Evolutionary conservation across 352 stramenopile species (phyloP).

Genomic region (Peronosclerospora sorghi): DNA sequence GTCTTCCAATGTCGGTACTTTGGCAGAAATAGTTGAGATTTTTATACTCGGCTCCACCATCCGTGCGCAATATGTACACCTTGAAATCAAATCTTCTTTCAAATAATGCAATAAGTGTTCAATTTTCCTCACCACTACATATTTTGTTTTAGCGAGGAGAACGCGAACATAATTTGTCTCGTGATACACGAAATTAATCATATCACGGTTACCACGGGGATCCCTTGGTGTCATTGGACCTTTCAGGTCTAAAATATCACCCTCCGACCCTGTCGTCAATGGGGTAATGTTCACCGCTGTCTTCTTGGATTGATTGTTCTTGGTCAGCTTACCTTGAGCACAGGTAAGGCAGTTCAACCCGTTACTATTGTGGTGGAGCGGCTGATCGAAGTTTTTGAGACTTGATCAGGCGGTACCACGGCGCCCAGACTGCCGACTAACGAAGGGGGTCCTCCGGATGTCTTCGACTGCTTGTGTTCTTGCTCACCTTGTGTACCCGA

Average conservation of each 20-base stretch:
- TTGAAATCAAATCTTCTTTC: conserved; percentile 1
- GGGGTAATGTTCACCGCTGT: conserved; percentile 2
- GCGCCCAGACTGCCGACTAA: no score
- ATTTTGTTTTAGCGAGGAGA: conserved; percentile 5
- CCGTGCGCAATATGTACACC: conserved; percentile 3
- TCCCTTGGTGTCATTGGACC: conserved; percentile 3
- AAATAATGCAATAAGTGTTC: conserved; percentile 3
- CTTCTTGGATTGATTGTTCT: background rate
- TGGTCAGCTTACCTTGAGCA: conserved; percentile 7
- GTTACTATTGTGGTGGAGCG: no score
- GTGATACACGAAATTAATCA: conserved; percentile 1
- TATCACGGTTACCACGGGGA: conserved; percentile 1
- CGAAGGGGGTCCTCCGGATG: no score
- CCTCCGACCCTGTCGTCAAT: conserved; percentile 10
- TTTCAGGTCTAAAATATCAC: conserved; percentile 6
- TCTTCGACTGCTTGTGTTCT: no score
- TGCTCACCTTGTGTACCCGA: no score
- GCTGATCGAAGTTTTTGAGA: no score
- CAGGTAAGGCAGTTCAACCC: conserved; percentile 6
- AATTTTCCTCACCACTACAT: conserved; percentile 1
- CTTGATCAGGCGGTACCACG: no score
- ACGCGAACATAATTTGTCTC: conserved; percentile 8
- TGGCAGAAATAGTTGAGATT: conserved; percentile 23
- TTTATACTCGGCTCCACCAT: conserved; percentile 9
- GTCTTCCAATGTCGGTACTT: conserved; percentile 4